A percentile compares a stretch with the other conserved stretches of the same genome.
phyloP scores from a whole-genome alignment of 2,329 filamentous ascomycete genomes.

The Fusarium sp. region DNA sequence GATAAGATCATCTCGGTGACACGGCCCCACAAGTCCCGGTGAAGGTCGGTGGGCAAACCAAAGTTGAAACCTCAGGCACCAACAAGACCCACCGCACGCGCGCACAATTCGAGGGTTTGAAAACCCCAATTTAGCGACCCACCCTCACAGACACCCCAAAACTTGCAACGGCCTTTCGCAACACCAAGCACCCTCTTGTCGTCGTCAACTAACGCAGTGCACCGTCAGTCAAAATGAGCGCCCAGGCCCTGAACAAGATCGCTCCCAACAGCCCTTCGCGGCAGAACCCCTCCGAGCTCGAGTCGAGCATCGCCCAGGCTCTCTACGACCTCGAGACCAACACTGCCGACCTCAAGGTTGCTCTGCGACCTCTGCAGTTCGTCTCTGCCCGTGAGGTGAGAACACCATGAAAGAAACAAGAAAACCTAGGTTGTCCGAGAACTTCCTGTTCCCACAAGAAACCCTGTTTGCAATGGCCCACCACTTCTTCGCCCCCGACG shows the following conservation, averaged over 20 bases:
- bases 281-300: slow-evolving; percentile 96
- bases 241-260: slow-evolving; percentile 94
- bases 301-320: slow-evolving; percentile 96
- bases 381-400: slow-evolving; percentile 99
- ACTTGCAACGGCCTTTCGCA: slow-evolving; percentile 41
- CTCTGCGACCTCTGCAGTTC: slow-evolving; percentile 97
- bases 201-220: slow-evolving; percentile 49
- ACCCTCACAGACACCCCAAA: slow-evolving; percentile 46
- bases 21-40: background rate
- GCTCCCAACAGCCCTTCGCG: slow-evolving; percentile 96
- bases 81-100: slow-evolving; percentile 6
- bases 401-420: slow-evolving; percentile 52
- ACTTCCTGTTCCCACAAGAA: slow-evolving; percentile 59
- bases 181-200: slow-evolving; percentile 42
- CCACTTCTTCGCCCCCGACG: slow-evolving; percentile 42
- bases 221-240: slow-evolving; percentile 69
- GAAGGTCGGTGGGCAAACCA: background rate
- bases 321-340: slow-evolving; percentile 99
- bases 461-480: slow-evolving; percentile 52
- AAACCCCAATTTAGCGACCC: slow-evolving; percentile 58
- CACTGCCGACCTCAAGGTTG: slow-evolving; percentile 96
- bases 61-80: slow-evolving; percentile 29
- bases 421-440: slow-evolving; percentile 27
- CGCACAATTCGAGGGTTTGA: slow-evolving; percentile 51
- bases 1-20: background rate